A percentile compares a stretch with the other conserved stretches of the same genome.
phyloP scores from a whole-genome alignment of 2,329 filamentous ascomycete genomes.

The Beauveria rudraprayagi region DNA sequence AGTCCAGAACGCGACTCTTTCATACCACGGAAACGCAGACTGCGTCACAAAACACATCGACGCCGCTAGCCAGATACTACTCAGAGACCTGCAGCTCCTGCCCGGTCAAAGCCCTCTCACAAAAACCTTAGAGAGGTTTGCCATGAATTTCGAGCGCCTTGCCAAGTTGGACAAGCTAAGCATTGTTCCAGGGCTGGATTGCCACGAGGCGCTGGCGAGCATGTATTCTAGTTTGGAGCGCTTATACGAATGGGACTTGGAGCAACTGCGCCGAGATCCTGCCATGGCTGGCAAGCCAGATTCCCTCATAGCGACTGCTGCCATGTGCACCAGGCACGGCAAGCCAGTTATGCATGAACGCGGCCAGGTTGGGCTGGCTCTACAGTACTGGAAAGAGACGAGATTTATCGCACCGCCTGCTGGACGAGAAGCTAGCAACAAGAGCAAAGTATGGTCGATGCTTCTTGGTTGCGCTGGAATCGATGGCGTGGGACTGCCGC shows the following conservation, averaged over 20 bases:
- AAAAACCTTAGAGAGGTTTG: conserved; percentile 62
- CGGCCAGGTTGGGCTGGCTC: conserved; percentile 56
- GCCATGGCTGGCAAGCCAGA: conserved; percentile 37
- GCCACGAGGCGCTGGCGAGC: conserved; percentile 68
- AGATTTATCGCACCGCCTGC: conserved; percentile 35
- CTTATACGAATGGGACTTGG: conserved; percentile 64
- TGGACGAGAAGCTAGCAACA: conserved; percentile 29
- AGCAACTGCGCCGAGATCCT: conserved; percentile 44
- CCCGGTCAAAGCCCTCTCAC: conserved; percentile 57
- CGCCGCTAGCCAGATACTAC: conserved; percentile 57
- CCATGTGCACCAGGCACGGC: conserved; percentile 63
- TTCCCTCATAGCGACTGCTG: conserved; percentile 44
- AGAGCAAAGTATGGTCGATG: conserved; percentile 55
- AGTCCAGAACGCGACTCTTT: conserved; percentile 54
- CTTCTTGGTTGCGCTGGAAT: conserved; percentile 55
- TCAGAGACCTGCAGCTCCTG: conserved; percentile 53
- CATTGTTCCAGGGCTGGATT: conserved; percentile 58
- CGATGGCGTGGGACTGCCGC: conserved; percentile 39
- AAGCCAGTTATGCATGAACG: conserved; percentile 62
- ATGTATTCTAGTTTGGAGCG: conserved; percentile 62
- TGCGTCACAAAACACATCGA: conserved; percentile 53
- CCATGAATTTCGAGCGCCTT: conserved; percentile 61
- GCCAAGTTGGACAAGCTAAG: conserved; percentile 66
- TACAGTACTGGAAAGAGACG: conserved; percentile 71
- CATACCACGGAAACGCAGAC: conserved; percentile 51